Evolutionary conservation across 164 flowering plant genomes (phyloP).

Genomic region (Tetracentron sinense): DNA sequence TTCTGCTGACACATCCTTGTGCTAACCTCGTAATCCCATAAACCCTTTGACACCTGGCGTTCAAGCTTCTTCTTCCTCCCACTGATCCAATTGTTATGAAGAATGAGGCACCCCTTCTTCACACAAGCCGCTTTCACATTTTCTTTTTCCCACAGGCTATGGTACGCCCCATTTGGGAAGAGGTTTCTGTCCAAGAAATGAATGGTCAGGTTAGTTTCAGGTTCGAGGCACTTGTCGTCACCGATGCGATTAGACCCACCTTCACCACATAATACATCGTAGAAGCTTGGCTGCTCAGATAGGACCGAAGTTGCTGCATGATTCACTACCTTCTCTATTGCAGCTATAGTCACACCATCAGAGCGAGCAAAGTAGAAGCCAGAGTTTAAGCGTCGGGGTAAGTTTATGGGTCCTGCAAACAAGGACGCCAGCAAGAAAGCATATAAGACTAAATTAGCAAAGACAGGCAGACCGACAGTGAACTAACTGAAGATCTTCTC

Average conservation of each 20-base stretch:
- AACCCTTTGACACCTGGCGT: constrained; percentile 68
- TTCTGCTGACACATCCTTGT: constrained; percentile 66
- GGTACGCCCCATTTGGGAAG: constrained; percentile 91
- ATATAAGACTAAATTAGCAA: too few species aligned
- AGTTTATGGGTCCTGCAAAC: constrained; percentile 71
- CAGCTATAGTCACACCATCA: constrained; percentile 62
- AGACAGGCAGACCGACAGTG: too few species aligned
- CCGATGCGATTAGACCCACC: too few species aligned
- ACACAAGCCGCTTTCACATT: constrained; percentile 53
- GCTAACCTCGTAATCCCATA: constrained; percentile 75
- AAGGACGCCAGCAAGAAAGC: too few species aligned
- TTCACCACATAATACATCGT: too few species aligned
- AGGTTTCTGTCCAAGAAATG: constrained; percentile 75
- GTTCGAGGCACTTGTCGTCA: constrained; percentile 68
- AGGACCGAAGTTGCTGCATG: constrained; percentile 75
- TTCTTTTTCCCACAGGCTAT: constrained; percentile 58
- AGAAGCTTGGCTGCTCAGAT: constrained; percentile 98
- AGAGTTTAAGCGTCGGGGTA: constrained; percentile 88
- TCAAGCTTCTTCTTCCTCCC: constrained; percentile 76
- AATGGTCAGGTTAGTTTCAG: constrained; percentile 64
- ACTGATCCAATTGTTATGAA: constrained; percentile 92
- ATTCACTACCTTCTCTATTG: constrained; percentile 80
- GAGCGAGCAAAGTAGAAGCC: constrained; percentile 91
- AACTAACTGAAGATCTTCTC: too few species aligned
- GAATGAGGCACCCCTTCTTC: constrained; percentile 56